These are phyloP conservation scores for Irpex sp. DNA, from an alignment of 1,284 basidiomycete genomes.

Conservation along the genomic window DNA sequence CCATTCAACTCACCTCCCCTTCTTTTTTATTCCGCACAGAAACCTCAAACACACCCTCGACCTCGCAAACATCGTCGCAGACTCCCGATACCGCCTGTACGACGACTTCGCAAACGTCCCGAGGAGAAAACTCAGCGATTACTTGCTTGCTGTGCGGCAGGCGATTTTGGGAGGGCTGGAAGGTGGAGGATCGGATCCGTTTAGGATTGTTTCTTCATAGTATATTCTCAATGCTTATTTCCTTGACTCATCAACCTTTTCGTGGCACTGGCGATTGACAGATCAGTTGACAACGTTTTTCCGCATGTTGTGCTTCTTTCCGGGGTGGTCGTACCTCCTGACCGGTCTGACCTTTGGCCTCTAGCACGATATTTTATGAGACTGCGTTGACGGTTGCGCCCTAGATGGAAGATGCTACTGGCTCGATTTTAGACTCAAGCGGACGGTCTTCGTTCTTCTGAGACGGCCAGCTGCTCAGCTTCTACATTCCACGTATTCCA, in stretches of 20 bases:
- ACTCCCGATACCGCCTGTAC: constrained; percentile 85
- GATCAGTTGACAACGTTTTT: no score
- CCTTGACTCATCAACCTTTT: background rate
- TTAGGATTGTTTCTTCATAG: constrained; percentile 40
- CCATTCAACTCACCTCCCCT: background rate
- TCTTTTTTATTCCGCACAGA: constrained; percentile 36
- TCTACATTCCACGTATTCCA: background rate
- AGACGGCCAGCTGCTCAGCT: no score
- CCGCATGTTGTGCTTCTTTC: no score
- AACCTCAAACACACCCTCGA: constrained; percentile 80
- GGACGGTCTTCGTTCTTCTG: no score
- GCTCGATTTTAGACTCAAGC: no score
- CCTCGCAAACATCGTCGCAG: constrained; percentile 83
- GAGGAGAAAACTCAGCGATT: constrained; percentile 59
- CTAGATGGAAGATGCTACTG: no score
- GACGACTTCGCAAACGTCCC: constrained; percentile 76
- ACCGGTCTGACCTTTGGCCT: no score
- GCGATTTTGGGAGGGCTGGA: constrained; percentile 72
- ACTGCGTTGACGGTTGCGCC: no score
- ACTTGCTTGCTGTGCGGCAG: constrained; percentile 67
- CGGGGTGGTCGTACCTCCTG: no score
- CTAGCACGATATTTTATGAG: no score
- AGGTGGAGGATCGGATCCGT: constrained; percentile 70
- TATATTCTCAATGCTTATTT: background rate
- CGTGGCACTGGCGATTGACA: no score